phyloP scores from a whole-genome alignment of 345 rosid genomes.

The Geranium rotundifolium region DNA sequence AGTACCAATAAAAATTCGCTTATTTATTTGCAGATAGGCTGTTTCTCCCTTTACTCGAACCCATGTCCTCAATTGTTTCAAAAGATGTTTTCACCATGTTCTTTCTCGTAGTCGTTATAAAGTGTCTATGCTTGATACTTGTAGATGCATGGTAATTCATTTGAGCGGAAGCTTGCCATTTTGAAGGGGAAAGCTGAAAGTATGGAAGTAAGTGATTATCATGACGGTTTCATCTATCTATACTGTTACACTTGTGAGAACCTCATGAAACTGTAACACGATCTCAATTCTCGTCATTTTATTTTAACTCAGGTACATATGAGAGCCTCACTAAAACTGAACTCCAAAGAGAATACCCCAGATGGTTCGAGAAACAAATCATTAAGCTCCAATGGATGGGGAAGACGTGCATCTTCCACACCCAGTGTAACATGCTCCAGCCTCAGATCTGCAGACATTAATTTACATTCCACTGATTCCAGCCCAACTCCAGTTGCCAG shows the following conservation, averaged over 20 bases:
- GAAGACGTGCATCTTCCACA: constrained; percentile 31
- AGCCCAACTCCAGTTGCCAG: constrained; percentile 29
- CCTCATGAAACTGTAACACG: neutral
- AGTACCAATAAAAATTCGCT: too few species aligned
- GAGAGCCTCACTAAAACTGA: constrained; percentile 35
- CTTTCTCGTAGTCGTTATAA: neutral
- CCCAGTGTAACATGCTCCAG: constrained; percentile 16
- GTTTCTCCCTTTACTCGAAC: too few species aligned
- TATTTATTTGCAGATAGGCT: too few species aligned
- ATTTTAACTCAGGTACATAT: constrained; percentile 25
- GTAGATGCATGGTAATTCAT: constrained; percentile 83
- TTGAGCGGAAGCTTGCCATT: constrained; percentile 72
- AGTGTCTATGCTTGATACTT: constrained; percentile 1
- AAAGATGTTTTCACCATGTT: neutral
- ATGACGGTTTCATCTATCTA: neutral
- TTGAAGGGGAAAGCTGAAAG: constrained; percentile 41
- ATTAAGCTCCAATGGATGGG: constrained; percentile 41
- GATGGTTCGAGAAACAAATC: constrained; percentile 42
- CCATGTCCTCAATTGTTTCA: neutral
- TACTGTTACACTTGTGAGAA: neutral
- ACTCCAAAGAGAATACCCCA: constrained; percentile 35
- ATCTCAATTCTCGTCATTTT: neutral
- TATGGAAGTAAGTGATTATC: constrained; percentile 32
- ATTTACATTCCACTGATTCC: constrained; percentile 9
- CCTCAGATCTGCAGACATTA: constrained; percentile 22